Evolutionary conservation across 2,329 filamentous ascomycete genomes (phyloP).

Genomic region (Zymoseptoria tritici): DNA sequence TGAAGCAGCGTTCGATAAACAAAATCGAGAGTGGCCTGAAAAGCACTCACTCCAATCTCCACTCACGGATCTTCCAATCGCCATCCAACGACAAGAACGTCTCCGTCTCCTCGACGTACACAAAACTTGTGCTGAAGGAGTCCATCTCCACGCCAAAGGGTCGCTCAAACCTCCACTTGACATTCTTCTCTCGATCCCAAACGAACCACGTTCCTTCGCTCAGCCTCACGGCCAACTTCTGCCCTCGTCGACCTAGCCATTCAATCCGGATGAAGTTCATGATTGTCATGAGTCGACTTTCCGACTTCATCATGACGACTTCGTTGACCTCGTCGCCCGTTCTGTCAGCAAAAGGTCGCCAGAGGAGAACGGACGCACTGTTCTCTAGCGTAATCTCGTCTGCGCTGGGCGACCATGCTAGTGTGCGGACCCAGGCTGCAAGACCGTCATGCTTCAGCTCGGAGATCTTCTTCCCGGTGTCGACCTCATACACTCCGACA

Average conservation of each 20-base stretch:
- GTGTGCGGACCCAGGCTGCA: conserved; percentile 2
- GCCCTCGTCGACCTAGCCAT: conserved; percentile 4
- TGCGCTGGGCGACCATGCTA: conserved; percentile 4
- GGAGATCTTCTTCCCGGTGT: background rate
- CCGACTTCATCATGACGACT: background rate
- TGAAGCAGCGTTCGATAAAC: background rate
- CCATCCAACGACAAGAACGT: conserved; percentile 3
- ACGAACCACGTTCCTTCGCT: conserved; percentile 3
- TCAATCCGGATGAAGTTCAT: background rate
- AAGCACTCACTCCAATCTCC: conserved; percentile 4
- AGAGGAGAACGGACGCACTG: background rate
- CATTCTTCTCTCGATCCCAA: conserved; percentile 6
- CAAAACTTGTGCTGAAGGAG: background rate
- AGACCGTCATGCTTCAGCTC: background rate
- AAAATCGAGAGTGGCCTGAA: background rate
- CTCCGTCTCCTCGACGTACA: conserved; percentile 3
- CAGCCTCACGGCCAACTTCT: conserved; percentile 2
- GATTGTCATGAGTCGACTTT: background rate
- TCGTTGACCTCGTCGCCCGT: background rate
- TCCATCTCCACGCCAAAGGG: conserved; percentile 1
- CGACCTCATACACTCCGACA: conserved; percentile 3
- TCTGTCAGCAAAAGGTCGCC: conserved; percentile 2
- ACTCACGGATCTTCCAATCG: conserved; percentile 8
- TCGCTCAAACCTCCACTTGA: conserved; percentile 10
- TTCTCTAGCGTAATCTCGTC: conserved; percentile 1